Evolutionary conservation across 352 stramenopile genomes (phyloP).

Genomic region (Phytophthora cactorum): DNA sequence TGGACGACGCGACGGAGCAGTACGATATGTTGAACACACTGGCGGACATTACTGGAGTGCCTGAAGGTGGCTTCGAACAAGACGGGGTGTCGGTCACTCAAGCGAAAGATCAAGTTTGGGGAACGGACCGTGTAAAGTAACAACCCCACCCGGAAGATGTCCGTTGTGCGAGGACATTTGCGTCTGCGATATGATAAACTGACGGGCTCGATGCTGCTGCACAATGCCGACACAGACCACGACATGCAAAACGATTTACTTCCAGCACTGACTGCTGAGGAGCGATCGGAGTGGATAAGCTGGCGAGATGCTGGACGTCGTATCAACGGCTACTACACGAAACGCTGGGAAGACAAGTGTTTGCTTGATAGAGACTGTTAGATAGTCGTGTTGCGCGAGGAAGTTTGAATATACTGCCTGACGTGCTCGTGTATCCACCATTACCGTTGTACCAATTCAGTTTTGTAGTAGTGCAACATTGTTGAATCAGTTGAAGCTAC

Average conservation of each 20-base stretch:
- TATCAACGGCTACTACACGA: conserved; percentile 61
- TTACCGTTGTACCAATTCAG: neutral
- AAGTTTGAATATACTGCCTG: too few species aligned
- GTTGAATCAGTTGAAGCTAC: too few species aligned
- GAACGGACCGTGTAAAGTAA: conserved; percentile 58
- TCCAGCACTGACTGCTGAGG: conserved; percentile 18
- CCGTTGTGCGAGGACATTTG: conserved; percentile 40
- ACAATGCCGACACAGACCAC: conserved; percentile 48
- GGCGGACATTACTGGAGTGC: conserved; percentile 46
- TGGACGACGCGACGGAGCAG: conserved; percentile 40
- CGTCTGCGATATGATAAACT: conserved; percentile 53
- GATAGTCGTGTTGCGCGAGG: too few species aligned
- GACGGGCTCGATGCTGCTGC: conserved; percentile 39
- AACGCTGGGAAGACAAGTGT: conserved; percentile 50
- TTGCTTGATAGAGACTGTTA: conserved; percentile 39
- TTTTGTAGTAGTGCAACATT: too few species aligned
- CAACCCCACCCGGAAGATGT: conserved; percentile 55
- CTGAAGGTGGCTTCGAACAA: conserved; percentile 39
- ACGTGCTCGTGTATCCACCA: too few species aligned
- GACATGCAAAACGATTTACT: conserved; percentile 43
- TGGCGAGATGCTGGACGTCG: conserved; percentile 33
- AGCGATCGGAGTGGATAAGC: conserved; percentile 21
- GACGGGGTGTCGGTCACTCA: conserved; percentile 46
- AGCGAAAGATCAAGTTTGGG: conserved; percentile 41
- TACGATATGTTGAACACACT: conserved; percentile 56